Evolutionary conservation across 768 basidiomycete genomes (phyloP).

Genomic region (Mycena venus): DNA sequence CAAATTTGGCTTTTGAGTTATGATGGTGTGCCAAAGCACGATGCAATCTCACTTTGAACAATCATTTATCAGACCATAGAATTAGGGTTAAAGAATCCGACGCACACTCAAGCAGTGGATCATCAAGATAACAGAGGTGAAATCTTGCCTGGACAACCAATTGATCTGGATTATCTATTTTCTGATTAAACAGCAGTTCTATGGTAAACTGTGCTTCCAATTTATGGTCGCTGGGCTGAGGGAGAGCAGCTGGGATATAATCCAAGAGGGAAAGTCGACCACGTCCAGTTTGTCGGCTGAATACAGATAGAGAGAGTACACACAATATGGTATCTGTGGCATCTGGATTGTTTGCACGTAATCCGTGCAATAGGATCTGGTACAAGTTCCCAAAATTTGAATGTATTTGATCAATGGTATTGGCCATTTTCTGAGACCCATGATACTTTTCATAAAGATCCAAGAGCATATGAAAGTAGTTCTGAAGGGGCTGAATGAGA

Average conservation of each 20-base stretch:
- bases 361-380: background rate
- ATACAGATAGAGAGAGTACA: background rate
- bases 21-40: background rate
- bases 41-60: background rate
- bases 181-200: background rate
- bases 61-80: background rate
- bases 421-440: background rate
- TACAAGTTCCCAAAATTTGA: background rate
- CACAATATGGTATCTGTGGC: background rate
- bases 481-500: background rate
- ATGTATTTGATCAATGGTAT: background rate
- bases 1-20: too few species aligned
- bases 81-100: background rate
- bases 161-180: background rate
- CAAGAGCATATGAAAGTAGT: background rate
- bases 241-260: background rate
- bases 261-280: background rate
- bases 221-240: background rate
- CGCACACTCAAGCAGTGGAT: background rate
- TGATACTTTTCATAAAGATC: background rate
- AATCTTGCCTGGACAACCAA: background rate
- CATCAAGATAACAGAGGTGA: background rate
- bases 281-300: background rate
- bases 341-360: background rate
- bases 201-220: background rate